These are phyloP conservation scores for Rhizophagus clarus DNA, from an alignment of 192 early-diverging fungal species.

Conservation along the genomic window DNA sequence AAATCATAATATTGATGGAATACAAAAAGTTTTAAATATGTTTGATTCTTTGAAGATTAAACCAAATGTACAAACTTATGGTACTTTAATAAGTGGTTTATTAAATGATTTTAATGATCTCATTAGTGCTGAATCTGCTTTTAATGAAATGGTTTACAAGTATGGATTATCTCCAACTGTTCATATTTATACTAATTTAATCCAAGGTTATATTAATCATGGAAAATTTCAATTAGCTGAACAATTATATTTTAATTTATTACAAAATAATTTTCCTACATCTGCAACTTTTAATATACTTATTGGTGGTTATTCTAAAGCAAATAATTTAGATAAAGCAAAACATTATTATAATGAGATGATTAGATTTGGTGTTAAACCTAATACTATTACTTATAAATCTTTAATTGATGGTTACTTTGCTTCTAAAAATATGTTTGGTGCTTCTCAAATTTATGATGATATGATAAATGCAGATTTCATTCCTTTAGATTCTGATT, in stretches of 20 bases:
- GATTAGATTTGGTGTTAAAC: neutral
- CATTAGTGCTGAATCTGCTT: conserved; percentile 4
- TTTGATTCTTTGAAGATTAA: neutral
- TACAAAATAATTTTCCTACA: neutral
- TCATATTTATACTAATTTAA: conserved; percentile 13
- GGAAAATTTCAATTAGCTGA: conserved; percentile 4
- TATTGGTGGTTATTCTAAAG: conserved; percentile 17
- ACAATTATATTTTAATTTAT: conserved; percentile 8
- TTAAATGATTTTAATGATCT: conserved; percentile 17
- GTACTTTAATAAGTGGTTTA: conserved; percentile 19
- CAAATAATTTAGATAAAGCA: neutral
- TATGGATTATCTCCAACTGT: neutral
- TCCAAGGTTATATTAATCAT: conserved; percentile 1
- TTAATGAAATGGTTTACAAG: conserved; percentile 18
- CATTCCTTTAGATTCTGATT: neutral
- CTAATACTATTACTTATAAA: neutral
- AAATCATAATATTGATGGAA: neutral
- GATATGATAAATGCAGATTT: conserved; percentile 4
- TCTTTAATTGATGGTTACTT: conserved; percentile 12
- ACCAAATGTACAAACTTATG: conserved; percentile 14
- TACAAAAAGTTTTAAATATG: conserved; percentile 2
- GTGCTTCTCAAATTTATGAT: conserved; percentile 15
- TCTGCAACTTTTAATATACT: conserved; percentile 7
- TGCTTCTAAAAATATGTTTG: neutral
- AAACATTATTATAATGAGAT: conserved; percentile 1